Evolutionary conservation across 192 early-diverging fungal genomes (phyloP).

Genomic region (Gaertneriomyces semiglobifer): DNA sequence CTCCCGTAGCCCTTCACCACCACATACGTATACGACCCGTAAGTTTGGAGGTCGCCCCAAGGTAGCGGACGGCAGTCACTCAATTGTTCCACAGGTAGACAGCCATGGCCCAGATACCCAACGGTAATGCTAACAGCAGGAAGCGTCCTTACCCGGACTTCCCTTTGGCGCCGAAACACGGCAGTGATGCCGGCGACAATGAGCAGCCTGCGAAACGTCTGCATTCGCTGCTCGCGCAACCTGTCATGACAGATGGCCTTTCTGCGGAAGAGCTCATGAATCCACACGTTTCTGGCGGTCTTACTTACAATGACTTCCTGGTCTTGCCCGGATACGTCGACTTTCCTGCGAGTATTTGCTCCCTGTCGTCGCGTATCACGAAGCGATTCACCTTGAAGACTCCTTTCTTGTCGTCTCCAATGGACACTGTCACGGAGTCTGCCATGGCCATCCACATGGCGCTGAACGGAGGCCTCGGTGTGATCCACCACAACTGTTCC

Average conservation of each 20-base stretch:
- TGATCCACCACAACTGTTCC: constrained; percentile 97
- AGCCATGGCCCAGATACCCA: too few species aligned
- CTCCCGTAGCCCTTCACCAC: too few species aligned
- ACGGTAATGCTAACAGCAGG: too few species aligned
- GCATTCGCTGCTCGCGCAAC: constrained; percentile 18
- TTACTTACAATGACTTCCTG: constrained; percentile 99
- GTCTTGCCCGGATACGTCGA: constrained; percentile 94
- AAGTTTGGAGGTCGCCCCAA: too few species aligned
- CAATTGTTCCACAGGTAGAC: too few species aligned
- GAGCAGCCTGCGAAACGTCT: constrained; percentile 29
- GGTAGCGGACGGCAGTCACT: too few species aligned
- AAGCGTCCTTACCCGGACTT: too few species aligned
- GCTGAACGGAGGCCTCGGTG: constrained; percentile 90
- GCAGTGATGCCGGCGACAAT: too few species aligned
- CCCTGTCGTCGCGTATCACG: constrained; percentile 82
- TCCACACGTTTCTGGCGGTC: constrained; percentile 71
- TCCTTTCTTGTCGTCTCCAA: constrained; percentile 91
- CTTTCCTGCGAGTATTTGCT: constrained; percentile 79
- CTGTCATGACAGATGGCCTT: constrained; percentile 67
- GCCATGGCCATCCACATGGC: constrained; percentile 99
- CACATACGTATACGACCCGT: too few species aligned
- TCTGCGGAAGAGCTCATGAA: constrained; percentile 81
- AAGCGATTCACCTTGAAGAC: constrained; percentile 88
- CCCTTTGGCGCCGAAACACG: too few species aligned
- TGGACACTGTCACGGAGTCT: constrained; percentile 98